Base-by-base conservation (phyloP, 1,284 basidiomycete species). In the Sphaerobolus stellatus region DNA sequence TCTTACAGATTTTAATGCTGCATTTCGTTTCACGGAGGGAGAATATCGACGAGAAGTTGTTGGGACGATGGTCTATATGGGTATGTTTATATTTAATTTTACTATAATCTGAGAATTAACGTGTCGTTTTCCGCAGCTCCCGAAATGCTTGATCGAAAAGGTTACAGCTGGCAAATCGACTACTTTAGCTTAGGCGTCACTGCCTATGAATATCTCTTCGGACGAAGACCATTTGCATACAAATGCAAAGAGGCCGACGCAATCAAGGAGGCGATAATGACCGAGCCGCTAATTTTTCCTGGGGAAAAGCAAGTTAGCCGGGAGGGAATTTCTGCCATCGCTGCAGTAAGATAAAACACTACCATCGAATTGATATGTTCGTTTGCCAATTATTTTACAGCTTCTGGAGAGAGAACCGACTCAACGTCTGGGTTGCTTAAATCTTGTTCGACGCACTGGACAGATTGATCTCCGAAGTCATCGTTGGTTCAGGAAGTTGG, bases 61-160 rank as follows among this genome's bases (percentile, higher is more conserved):
- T 1, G 94, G 94, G 2, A 94, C 90, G 62, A 96, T 98, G 92
- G 95, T 96, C 0, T 99, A 99, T 74, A 99, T 99, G 96, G 81
- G 76, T 77, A 41, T 49, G 70, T 62, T 47, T n/a, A n/a, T n/a
- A n/a, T n/a, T n/a, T n/a, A n/a, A n/a, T n/a, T n/a, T n/a, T n/a
- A n/a, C n/a, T n/a, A n/a, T n/a, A n/a, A n/a, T n/a, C n/a, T n/a
- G n/a, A n/a, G n/a, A n/a, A n/a, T n/a, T n/a, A n/a, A n/a, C n/a
- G n/a, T n/a, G n/a, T n/a, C n/a, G n/a, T n/a, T n/a, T n/a, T n/a
- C n/a, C n/a, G 14, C 52, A 75, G 94, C 95, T 2, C 91, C 95
- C 1, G 94, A 98, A 68, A 88, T 98, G 18, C 79, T 98, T 46
- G 79, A 74, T 47, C 74, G 77, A 59, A 83, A 79, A 63, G 88